These are phyloP conservation scores for Clitopilus hobsonii DNA, from an alignment of 768 basidiomycete species.

Conservation along the genomic window DNA sequence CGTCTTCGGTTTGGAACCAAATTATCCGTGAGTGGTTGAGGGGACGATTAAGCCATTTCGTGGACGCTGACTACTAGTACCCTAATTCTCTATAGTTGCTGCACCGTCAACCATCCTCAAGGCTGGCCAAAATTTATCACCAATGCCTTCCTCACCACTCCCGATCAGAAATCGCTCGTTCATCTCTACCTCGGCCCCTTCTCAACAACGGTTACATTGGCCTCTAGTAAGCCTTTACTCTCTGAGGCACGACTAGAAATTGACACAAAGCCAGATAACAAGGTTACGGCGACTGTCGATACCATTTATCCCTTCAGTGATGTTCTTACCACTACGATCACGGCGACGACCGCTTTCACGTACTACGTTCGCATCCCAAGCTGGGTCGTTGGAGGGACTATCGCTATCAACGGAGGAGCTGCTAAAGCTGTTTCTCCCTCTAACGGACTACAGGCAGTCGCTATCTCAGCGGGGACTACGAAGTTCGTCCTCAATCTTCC, in stretches of 20 bases:
- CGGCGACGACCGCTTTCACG: conserved; percentile 33
- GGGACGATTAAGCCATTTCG: neutral
- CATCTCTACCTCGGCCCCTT: conserved; percentile 45
- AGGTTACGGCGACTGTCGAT: conserved; percentile 34
- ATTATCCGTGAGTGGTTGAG: conserved; percentile 34
- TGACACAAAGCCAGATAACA: conserved; percentile 27
- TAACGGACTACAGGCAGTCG: conserved; percentile 41
- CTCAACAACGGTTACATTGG: conserved; percentile 32
- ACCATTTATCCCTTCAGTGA: conserved; percentile 48
- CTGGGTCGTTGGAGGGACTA: conserved; percentile 41
- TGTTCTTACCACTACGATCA: conserved; percentile 36
- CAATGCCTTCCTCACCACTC: conserved; percentile 41
- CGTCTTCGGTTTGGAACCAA: conserved; percentile 43
- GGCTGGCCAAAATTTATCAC: conserved; percentile 50
- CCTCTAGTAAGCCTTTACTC: conserved; percentile 22
- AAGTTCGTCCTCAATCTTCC: conserved; percentile 40
- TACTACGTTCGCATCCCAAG: conserved; percentile 43
- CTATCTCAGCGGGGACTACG: conserved; percentile 36
- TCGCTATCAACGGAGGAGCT: conserved; percentile 33
- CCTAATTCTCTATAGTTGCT: conserved; percentile 24
- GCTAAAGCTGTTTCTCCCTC: conserved; percentile 32
- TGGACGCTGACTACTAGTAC: neutral
- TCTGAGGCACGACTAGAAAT: neutral
- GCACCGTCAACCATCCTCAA: conserved; percentile 48
- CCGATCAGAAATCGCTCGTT: conserved; percentile 34